phyloP scores from a whole-genome alignment of 2,329 filamentous ascomycete genomes.

The Cytospora chrysosperma region DNA sequence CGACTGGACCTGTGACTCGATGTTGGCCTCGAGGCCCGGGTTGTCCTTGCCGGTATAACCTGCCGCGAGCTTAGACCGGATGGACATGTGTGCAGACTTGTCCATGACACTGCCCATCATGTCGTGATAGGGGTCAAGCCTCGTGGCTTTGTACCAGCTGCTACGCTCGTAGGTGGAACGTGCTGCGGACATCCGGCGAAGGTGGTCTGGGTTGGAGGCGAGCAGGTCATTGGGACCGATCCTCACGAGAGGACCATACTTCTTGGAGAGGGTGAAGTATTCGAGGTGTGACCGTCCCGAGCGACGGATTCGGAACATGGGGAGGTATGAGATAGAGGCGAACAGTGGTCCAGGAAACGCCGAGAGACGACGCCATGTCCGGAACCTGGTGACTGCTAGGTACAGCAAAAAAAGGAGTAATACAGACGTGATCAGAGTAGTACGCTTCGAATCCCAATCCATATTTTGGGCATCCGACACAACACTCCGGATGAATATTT shows the following conservation, averaged over 20 bases:
- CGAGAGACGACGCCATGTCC: slow-evolving; percentile 18
- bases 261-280: slow-evolving; percentile 12
- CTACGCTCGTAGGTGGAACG: slow-evolving; percentile 17
- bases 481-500: neutral
- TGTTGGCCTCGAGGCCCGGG: slow-evolving; percentile 21
- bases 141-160: slow-evolving; percentile 18
- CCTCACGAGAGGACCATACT: slow-evolving; percentile 18
- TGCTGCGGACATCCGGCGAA: slow-evolving; percentile 19
- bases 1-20: slow-evolving; percentile 20
- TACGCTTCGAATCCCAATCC: neutral
- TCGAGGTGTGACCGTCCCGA: slow-evolving; percentile 12
- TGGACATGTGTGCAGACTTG: slow-evolving; percentile 22
- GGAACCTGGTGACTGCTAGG: slow-evolving; percentile 8
- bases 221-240: slow-evolving; percentile 21
- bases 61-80: slow-evolving; percentile 22
- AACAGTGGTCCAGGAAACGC: slow-evolving; percentile 11
- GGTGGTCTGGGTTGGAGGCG: slow-evolving; percentile 15
- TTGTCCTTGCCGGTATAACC: slow-evolving; percentile 26
- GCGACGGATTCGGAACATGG: slow-evolving; percentile 13
- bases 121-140: slow-evolving; percentile 24
- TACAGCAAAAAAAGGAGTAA: slow-evolving; percentile 4
- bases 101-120: slow-evolving; percentile 28
- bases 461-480: neutral
- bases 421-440: neutral
- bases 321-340: slow-evolving; percentile 14